A percentile compares a stretch with the other conserved stretches of the same genome.
phyloP scores from a whole-genome alignment of 192 early-diverging fungal genomes.

The Coemansia sp. region DNA sequence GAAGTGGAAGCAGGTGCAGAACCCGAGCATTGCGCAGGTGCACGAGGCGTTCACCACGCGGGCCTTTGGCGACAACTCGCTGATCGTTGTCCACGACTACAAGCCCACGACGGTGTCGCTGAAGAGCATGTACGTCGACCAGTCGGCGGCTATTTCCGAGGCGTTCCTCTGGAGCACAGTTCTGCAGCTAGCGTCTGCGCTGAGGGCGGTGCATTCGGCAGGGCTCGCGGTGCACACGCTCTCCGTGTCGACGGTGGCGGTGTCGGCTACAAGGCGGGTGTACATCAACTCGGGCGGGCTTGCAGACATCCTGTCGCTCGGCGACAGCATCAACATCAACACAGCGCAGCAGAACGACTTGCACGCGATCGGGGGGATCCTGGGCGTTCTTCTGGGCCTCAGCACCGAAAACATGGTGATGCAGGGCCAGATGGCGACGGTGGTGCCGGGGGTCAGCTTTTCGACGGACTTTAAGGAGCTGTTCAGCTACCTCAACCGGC shows the following conservation, averaged over 20 bases:
- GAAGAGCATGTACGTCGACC: slow-evolving; percentile 15
- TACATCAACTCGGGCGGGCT: slow-evolving; percentile 36
- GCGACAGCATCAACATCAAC: slow-evolving; percentile 8
- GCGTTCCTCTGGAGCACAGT: slow-evolving; percentile 38
- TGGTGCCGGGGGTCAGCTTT: slow-evolving; percentile 64
- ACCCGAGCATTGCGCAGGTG: slow-evolving; percentile 81
- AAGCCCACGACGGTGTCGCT: slow-evolving; percentile 60
- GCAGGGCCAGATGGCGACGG: slow-evolving; percentile 56
- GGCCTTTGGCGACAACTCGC: slow-evolving; percentile 91
- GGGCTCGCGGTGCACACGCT: slow-evolving; percentile 78
- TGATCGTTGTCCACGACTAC: slow-evolving; percentile 96
- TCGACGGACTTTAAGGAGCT: slow-evolving; percentile 82
- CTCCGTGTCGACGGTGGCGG: slow-evolving; percentile 76
- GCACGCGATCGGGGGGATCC: slow-evolving; percentile 30
- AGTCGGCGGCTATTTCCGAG: slow-evolving; percentile 12
- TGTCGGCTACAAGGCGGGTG: slow-evolving; percentile 79
- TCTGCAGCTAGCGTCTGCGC: slow-evolving; percentile 26
- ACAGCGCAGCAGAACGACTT: slow-evolving; percentile 29
- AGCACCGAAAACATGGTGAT: slow-evolving; percentile 17
- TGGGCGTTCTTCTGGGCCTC: slow-evolving; percentile 16
- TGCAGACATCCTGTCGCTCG: slow-evolving; percentile 24
- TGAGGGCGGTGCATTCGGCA: slow-evolving; percentile 79
- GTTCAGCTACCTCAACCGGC: slow-evolving; percentile 52
- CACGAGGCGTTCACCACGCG: slow-evolving; percentile 94
- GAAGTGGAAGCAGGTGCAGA: slow-evolving; percentile 75